Conservation (phyloP, 306 rosid genomes). For the Arachis hypogaea region DNA sequence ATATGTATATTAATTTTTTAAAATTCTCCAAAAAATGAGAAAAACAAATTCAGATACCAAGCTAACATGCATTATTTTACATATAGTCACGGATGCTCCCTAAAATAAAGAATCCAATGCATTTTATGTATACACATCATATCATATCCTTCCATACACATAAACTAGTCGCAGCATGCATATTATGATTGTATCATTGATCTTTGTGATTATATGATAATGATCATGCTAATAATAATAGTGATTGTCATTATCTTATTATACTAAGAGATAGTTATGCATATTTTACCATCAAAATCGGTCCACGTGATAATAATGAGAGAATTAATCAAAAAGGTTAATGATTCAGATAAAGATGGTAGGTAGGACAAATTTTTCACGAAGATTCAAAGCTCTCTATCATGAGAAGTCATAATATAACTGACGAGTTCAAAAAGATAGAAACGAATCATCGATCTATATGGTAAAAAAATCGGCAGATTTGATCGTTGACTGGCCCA, state of each 20-base stretch:
- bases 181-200: conserved; percentile 5
- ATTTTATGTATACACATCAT: conserved; percentile 19
- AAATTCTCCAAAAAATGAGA: conserved; percentile 31
- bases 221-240: too few relatives aligned
- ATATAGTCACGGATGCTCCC: conserved; percentile 35
- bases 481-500: conserved; percentile 21
- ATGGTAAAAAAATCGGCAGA: neutral
- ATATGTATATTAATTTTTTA: neutral
- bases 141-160: conserved; percentile 29
- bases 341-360: conserved; percentile 30
- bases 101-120: conserved; percentile 61
- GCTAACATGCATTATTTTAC: conserved; percentile 11
- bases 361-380: neutral
- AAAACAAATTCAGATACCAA: conserved; percentile 40
- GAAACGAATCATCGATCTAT: neutral
- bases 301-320: neutral
- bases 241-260: too few relatives aligned
- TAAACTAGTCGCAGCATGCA: conserved; percentile 29
- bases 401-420: neutral
- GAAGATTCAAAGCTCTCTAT: conserved; percentile 19
- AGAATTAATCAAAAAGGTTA: conserved; percentile 16
- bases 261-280: too few relatives aligned
- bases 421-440: conserved; percentile 27
- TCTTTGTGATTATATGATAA: neutral
- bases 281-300: neutral